These are phyloP conservation scores for Omphalotus guepiniiformis DNA, from an alignment of 768 basidiomycete genomes.

Conservation along the genomic window DNA sequence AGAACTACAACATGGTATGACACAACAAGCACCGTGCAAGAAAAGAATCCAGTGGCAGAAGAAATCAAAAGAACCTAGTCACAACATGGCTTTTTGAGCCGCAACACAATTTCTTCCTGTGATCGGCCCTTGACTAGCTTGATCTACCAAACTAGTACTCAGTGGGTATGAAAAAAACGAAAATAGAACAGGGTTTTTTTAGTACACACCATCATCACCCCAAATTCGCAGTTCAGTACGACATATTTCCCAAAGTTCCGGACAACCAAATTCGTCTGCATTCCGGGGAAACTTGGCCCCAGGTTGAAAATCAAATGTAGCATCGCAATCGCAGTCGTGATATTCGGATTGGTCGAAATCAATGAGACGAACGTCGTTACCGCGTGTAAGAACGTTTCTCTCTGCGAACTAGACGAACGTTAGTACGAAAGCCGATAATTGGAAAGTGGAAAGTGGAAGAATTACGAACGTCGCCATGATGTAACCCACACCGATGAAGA, in stretches of 20 bases:
- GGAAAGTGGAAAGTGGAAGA: neutral
- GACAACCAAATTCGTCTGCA: slow-evolving; percentile 27
- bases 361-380: slow-evolving; percentile 34
- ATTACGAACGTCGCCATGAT: slow-evolving; percentile 28
- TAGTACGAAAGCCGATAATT: neutral
- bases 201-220: no score
- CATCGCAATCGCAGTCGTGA: slow-evolving; percentile 27
- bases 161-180: no score
- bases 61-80: no score
- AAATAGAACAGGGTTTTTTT: no score
- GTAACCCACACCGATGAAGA: slow-evolving; percentile 30
- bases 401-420: slow-evolving; percentile 27
- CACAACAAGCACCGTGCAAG: no score
- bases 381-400: slow-evolving; percentile 30
- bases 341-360: slow-evolving; percentile 31
- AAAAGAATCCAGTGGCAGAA: no score
- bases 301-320: slow-evolving; percentile 21
- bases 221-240: slow-evolving; percentile 26
- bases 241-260: slow-evolving; percentile 28
- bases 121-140: no score
- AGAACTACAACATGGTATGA: no score
- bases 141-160: no score
- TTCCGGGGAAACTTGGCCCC: slow-evolving; percentile 21
- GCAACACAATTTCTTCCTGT: no score
- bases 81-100: no score